Percentiles rank a stretch among this genome's conserved stretches.
Conservation (phyloP, 2,329 filamentous ascomycete genomes). For the Colletotrichum orbiculare region DNA sequence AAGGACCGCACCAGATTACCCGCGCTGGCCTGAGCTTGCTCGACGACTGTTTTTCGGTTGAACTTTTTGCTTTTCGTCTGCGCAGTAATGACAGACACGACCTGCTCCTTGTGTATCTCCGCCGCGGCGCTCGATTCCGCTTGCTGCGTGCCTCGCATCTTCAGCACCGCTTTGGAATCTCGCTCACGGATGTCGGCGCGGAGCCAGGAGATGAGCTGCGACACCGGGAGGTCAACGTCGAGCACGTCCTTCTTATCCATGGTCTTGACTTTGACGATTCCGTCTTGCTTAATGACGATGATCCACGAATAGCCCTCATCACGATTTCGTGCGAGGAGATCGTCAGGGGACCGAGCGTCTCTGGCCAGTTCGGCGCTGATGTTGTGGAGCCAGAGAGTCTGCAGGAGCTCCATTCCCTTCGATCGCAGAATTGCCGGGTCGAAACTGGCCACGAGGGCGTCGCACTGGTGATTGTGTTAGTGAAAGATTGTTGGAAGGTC, state of each 20-base stretch:
- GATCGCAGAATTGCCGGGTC: conserved; percentile 81
- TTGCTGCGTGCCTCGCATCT: conserved; percentile 48
- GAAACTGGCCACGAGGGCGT: conserved; percentile 90
- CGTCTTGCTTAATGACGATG: conserved; percentile 85
- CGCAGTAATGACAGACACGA: conserved; percentile 86
- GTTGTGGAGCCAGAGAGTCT: conserved; percentile 82
- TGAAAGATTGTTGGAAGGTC: background rate
- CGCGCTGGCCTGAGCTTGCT: conserved; percentile 73
- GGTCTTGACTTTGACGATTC: conserved; percentile 81
- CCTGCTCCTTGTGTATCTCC: conserved; percentile 65
- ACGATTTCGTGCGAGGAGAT: conserved; percentile 79
- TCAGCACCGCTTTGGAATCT: conserved; percentile 69
- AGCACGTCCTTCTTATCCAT: conserved; percentile 78
- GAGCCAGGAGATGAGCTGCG: conserved; percentile 83
- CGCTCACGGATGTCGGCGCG: conserved; percentile 84
- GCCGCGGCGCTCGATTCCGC: conserved; percentile 44
- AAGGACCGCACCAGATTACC: conserved; percentile 76
- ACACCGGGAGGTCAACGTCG: conserved; percentile 79
- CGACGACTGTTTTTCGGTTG: conserved; percentile 87
- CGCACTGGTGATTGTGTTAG: conserved; percentile 66
- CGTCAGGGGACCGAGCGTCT: conserved; percentile 82
- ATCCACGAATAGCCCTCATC: conserved; percentile 88
- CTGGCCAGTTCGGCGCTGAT: conserved; percentile 90
- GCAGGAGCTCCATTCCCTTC: conserved; percentile 80
- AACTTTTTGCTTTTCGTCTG: conserved; percentile 91